Conservation (phyloP, 805 yeast species). For the Torulaspora delbrueckii region DNA sequence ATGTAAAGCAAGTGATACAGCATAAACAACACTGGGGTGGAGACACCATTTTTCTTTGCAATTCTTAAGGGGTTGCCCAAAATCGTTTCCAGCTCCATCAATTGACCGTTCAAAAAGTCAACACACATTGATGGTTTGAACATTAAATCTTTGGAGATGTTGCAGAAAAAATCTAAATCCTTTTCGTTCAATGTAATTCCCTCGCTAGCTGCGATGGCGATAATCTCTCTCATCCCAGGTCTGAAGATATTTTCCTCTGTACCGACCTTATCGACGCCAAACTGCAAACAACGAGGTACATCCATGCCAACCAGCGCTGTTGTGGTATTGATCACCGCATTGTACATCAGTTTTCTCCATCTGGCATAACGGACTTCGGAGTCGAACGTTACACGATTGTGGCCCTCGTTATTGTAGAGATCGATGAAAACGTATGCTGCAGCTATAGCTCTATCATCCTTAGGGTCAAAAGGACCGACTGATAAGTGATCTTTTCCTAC, state of each 20-base stretch:
- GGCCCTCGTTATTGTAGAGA: slow-evolving; percentile 41
- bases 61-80: slow-evolving; percentile 58
- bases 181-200: slow-evolving; percentile 48
- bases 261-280: slow-evolving; percentile 39
- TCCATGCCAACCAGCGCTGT: slow-evolving; percentile 56
- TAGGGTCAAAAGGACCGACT: slow-evolving; percentile 48
- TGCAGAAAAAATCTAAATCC: slow-evolving; percentile 44
- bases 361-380: slow-evolving; percentile 48
- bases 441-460: slow-evolving; percentile 28
- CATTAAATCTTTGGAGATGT: slow-evolving; percentile 48
- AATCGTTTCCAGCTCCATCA: slow-evolving; percentile 65
- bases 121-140: slow-evolving; percentile 69
- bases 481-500: slow-evolving; percentile 46
- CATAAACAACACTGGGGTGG: slow-evolving; percentile 55
- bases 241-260: slow-evolving; percentile 31
- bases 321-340: slow-evolving; percentile 58
- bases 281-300: slow-evolving; percentile 45
- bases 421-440: slow-evolving; percentile 39
- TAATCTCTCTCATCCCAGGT: slow-evolving; percentile 64
- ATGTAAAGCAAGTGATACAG: slow-evolving; percentile 57
- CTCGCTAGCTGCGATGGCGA: slow-evolving; percentile 56
- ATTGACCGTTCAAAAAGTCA: slow-evolving; percentile 55
- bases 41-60: slow-evolving; percentile 43
- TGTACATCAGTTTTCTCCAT: slow-evolving; percentile 62
- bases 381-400: slow-evolving; percentile 39